Conservation (phyloP, 2,329 filamentous ascomycete species). For the Fusarium sp. region DNA sequence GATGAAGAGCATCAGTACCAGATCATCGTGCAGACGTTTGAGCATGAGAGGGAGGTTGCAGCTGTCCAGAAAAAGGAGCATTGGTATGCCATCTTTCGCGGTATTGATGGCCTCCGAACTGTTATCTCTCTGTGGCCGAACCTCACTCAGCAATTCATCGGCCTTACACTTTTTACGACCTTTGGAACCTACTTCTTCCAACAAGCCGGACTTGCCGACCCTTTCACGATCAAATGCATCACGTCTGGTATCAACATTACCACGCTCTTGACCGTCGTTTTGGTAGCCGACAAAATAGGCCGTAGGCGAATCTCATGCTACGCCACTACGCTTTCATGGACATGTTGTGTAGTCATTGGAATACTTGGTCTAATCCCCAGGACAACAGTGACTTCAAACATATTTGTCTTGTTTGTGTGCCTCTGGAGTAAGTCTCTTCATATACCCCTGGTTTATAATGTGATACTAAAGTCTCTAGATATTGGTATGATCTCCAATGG, state of each 20-base stretch:
- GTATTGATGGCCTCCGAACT: neutral
- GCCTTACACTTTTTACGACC: slow-evolving; percentile 44
- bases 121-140: neutral
- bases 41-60: neutral
- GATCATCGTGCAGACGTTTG: neutral
- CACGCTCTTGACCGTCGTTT: slow-evolving; percentile 20
- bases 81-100: neutral
- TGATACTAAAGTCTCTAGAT: neutral
- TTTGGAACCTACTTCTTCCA: slow-evolving; percentile 65
- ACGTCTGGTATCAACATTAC: slow-evolving; percentile 37
- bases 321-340: neutral
- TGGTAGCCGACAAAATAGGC: neutral
- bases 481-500: slow-evolving; percentile 18
- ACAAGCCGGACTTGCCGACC: slow-evolving; percentile 48
- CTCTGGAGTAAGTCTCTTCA: slow-evolving; percentile 20
- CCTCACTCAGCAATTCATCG: slow-evolving; percentile 42
- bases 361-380: neutral
- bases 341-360: neutral
- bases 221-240: slow-evolving; percentile 41
- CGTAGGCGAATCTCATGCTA: neutral
- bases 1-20: neutral
- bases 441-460: accelerated
- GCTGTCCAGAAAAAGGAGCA: neutral
- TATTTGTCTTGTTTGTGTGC: slow-evolving; percentile 17
- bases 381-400: neutral